These are phyloP conservation scores for Podosphaera leucotricha DNA, from an alignment of 2,329 filamentous ascomycete genomes.

Conservation along the genomic window DNA sequence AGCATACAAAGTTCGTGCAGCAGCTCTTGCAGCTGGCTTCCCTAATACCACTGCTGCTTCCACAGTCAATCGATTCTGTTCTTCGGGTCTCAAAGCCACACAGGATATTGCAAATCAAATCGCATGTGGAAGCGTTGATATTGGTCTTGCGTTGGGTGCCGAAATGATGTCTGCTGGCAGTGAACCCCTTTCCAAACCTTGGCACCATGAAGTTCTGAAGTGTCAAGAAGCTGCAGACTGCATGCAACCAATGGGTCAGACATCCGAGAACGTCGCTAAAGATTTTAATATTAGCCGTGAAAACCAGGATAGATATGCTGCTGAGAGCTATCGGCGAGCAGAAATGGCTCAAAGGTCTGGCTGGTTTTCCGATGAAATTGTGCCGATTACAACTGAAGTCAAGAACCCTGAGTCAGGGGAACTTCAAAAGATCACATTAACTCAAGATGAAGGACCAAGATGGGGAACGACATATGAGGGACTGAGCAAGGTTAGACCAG, in stretches of 20 bases:
- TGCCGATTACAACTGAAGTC: conserved; percentile 58
- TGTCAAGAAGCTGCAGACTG: conserved; percentile 63
- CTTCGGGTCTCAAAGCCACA: conserved; percentile 80
- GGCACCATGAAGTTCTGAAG: conserved; percentile 53
- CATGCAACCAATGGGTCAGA: conserved; percentile 94
- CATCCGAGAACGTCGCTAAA: conserved; percentile 78
- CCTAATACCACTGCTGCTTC: conserved; percentile 69
- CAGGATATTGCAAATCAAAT: conserved; percentile 91
- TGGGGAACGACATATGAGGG: conserved; percentile 70
- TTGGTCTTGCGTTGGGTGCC: conserved; percentile 70
- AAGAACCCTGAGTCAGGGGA: conserved; percentile 68
- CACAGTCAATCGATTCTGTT: conserved; percentile 89
- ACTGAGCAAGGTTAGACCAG: conserved; percentile 64
- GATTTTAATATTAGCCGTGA: conserved; percentile 73
- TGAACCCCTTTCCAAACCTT: conserved; percentile 45
- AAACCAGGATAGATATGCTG: conserved; percentile 63
- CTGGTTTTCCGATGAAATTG: conserved; percentile 84
- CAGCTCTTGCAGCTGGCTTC: conserved; percentile 75
- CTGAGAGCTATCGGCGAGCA: conserved; percentile 68
- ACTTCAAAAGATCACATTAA: conserved; percentile 52
- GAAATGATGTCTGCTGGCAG: conserved; percentile 66
- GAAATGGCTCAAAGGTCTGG: conserved; percentile 79
- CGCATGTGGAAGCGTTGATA: conserved; percentile 51
- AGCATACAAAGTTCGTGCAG: conserved; percentile 75
- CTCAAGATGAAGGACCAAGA: conserved; percentile 73